phyloP scores from a whole-genome alignment of 495 filamentous ascomycete species.

The Neurospora sp. region DNA sequence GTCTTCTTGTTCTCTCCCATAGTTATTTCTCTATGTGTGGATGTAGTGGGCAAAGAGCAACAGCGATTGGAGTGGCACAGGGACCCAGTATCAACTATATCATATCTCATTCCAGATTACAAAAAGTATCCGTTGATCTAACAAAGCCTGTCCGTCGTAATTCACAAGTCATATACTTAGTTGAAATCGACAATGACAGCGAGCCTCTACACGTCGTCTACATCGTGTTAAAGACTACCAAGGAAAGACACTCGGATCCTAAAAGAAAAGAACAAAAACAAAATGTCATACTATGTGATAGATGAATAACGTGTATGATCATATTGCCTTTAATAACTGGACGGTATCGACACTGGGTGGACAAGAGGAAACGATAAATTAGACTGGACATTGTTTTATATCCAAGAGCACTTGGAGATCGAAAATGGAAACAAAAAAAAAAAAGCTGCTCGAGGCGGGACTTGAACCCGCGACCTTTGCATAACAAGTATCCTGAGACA shows the following conservation, averaged over 20 bases:
- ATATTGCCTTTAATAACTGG: neutral
- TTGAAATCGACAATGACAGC: neutral
- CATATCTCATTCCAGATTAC: neutral
- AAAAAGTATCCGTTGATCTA: neutral
- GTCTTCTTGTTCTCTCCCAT: neutral
- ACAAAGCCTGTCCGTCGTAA: neutral
- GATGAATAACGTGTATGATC: neutral
- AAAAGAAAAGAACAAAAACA: neutral
- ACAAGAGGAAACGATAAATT: neutral
- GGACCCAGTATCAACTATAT: neutral
- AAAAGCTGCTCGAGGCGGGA: neutral
- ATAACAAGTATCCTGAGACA: neutral
- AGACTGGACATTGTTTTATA: neutral
- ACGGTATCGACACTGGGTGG: neutral
- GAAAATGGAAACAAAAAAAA: neutral
- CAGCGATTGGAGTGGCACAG: neutral
- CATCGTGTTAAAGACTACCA: neutral
- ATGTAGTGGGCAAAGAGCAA: neutral
- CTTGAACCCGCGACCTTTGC: neutral
- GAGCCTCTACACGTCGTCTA: neutral
- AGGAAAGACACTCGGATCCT: neutral
- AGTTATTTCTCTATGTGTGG: neutral
- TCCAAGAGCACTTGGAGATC: neutral
- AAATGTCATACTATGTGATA: neutral
- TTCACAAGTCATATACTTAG: neutral